Conservation (phyloP, 495 filamentous ascomycete genomes). For the Xylaria castorea region DNA sequence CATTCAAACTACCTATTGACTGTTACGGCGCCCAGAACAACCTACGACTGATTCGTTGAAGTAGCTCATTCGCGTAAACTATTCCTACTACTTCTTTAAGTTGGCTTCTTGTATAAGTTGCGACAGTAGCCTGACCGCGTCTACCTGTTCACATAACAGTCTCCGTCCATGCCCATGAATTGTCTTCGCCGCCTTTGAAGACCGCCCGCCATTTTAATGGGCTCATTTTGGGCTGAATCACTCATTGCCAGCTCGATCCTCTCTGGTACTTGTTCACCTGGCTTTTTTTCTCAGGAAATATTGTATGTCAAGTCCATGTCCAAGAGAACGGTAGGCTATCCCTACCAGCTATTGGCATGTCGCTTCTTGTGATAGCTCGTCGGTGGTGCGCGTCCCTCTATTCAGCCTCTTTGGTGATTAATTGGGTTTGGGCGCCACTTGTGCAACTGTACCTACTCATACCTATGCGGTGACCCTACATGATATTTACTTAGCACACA, state of each 20-base stretch:
- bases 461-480: neutral
- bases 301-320: neutral
- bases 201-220: neutral
- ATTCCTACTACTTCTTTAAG: neutral
- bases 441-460: neutral
- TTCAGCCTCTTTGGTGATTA: too few relatives aligned
- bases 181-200: neutral
- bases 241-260: neutral
- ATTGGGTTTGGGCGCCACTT: neutral
- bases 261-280: neutral
- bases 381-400: too few relatives aligned
- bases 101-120: neutral
- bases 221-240: neutral
- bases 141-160: neutral
- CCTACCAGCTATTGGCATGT: neutral
- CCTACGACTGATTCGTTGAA: neutral
- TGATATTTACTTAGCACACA: too few relatives aligned
- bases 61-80: neutral
- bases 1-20: neutral
- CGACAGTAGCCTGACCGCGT: neutral
- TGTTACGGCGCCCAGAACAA: neutral
- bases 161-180: too few relatives aligned
- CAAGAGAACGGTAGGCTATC: neutral
- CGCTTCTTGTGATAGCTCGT: neutral
- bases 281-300: neutral